These are phyloP conservation scores for Vitis labrusca DNA, from an alignment of 164 flowering plant species.

Conservation along the genomic window DNA sequence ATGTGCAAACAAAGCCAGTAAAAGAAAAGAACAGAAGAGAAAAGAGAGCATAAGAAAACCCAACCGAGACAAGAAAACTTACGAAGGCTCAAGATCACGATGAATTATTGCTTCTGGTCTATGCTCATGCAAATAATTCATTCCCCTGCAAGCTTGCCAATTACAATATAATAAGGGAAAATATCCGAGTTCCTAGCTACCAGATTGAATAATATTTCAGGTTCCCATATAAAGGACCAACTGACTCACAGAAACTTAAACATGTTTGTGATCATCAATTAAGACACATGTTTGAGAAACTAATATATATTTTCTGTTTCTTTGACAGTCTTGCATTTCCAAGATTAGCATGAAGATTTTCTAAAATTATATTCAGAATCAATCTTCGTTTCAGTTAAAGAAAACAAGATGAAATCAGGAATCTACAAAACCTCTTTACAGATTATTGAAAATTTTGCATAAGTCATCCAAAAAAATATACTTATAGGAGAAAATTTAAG, in stretches of 20 bases:
- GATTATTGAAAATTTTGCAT: neutral
- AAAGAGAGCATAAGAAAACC: neutral
- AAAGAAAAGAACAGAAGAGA: neutral
- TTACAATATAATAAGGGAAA: neutral
- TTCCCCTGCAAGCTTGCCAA: constrained; percentile 67
- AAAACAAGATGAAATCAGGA: neutral
- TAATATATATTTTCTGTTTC: neutral
- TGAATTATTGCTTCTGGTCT: constrained; percentile 89
- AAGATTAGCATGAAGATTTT: too few species aligned
- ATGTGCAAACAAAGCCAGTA: neutral
- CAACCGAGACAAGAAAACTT: constrained; percentile 26
- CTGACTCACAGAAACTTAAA: neutral
- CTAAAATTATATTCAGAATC: too few species aligned
- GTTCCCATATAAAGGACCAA: neutral
- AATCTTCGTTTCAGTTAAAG: neutral
- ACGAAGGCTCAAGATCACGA: constrained; percentile 98
- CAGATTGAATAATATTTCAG: neutral
- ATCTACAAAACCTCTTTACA: neutral
- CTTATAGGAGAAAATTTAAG: too few species aligned
- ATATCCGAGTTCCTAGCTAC: neutral
- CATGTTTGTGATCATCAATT: neutral
- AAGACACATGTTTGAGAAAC: neutral
- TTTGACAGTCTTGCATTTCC: neutral
- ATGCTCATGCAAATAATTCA: constrained; percentile 93
- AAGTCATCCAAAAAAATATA: too few species aligned